Evolutionary conservation across 805 yeast species (phyloP).

Genomic region (Yarrowia sp.): DNA sequence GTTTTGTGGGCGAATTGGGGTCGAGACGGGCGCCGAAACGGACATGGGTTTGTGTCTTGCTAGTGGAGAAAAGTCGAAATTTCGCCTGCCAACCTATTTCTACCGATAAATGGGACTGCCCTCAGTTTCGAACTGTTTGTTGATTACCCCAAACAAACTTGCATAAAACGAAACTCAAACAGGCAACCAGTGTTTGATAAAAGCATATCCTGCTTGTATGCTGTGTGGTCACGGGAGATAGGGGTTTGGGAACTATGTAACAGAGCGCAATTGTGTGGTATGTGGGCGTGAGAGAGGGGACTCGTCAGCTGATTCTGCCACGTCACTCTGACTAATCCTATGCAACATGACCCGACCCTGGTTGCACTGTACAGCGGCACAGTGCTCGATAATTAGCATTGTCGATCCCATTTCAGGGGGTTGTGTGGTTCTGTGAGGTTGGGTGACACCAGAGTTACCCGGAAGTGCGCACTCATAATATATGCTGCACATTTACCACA

Average conservation of each 20-base stretch:
- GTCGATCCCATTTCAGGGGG: constrained; percentile 21
- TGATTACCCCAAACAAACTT: constrained; percentile 20
- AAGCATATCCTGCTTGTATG: constrained; percentile 19
- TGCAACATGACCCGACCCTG: background rate
- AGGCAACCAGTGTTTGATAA: constrained; percentile 3
- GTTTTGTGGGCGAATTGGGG: background rate
- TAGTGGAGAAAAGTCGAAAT: background rate
- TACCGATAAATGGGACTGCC: background rate
- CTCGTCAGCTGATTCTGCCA: background rate
- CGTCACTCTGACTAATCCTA: background rate
- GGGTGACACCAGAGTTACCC: constrained; percentile 1
- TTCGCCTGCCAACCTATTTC: background rate
- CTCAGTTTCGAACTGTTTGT: constrained; percentile 27
- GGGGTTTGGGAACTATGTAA: constrained; percentile 8
- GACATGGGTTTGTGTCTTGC: background rate
- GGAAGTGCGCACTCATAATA: background rate
- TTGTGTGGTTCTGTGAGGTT: background rate
- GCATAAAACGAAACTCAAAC: constrained; percentile 5
- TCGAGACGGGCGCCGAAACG: background rate
- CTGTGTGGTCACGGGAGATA: constrained; percentile 27
- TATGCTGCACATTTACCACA: background rate
- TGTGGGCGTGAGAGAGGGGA: background rate
- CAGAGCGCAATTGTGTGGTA: no score
- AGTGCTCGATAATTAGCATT: background rate
- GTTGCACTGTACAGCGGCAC: constrained; percentile 4